Evolutionary conservation across 2,329 filamentous ascomycete genomes (phyloP).

Genomic region (Apiospora aurea): DNA sequence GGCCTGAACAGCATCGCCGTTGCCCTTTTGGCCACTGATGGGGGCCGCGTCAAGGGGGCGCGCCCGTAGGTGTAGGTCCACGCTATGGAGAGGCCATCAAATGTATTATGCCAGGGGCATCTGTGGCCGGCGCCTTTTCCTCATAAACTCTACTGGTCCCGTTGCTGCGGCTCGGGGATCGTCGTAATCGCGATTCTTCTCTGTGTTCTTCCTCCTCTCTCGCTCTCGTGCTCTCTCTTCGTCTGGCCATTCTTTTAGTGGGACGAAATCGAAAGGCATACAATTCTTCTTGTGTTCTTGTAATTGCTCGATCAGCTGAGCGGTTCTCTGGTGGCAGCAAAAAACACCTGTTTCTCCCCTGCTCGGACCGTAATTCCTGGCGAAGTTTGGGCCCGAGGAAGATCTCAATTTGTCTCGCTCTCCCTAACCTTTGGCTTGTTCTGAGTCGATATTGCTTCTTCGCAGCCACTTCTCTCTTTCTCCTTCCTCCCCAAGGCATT

Average conservation of each 20-base stretch:
- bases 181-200: constrained; percentile 17
- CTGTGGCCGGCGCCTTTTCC: constrained; percentile 8
- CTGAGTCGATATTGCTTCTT: constrained; percentile 1
- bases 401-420: constrained; percentile 14
- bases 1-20: not conserved
- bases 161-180: constrained; percentile 5
- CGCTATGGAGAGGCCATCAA: not conserved
- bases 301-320: not conserved
- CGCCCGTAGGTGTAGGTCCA: constrained; percentile 7
- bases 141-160: constrained; percentile 22
- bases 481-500: not conserved
- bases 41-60: constrained; percentile 15
- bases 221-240: not conserved
- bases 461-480: constrained; percentile 10
- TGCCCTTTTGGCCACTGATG: not conserved
- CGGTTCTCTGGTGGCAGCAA: not conserved
- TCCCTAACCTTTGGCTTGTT: constrained; percentile 6
- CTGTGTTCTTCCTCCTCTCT: not conserved
- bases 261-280: not conserved
- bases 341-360: not conserved
- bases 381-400: constrained; percentile 1
- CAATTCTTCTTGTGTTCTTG: not conserved
- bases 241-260: constrained; percentile 7
- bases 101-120: not conserved
- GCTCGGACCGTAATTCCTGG: not conserved